Evolutionary conservation across 2,329 filamentous ascomycete species (phyloP).

Genomic region (Thelonectria blattea): DNA sequence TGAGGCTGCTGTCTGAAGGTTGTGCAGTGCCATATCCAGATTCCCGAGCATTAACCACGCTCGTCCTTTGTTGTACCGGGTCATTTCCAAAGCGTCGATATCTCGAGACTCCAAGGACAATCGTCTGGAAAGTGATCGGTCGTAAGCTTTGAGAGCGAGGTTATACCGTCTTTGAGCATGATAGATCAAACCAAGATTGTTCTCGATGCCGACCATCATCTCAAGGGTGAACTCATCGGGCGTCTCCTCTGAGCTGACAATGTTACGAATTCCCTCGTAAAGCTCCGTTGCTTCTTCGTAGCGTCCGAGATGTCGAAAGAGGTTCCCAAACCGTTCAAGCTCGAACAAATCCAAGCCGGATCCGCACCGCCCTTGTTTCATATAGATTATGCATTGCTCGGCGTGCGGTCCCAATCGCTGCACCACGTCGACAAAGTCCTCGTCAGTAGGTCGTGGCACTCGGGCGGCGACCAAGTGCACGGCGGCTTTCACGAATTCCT

Average conservation of each 20-base stretch:
- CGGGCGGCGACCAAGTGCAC: conserved; percentile 3
- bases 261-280: neutral
- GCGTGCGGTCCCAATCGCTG: conserved; percentile 1
- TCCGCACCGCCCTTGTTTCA: conserved; percentile 2
- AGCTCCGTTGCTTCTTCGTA: conserved; percentile 5
- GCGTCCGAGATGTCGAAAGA: conserved; percentile 5
- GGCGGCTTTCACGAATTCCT: conserved; percentile 1
- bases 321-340: conserved; percentile 5
- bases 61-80: conserved; percentile 1
- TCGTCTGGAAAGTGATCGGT: neutral
- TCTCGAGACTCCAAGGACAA: neutral
- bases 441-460: conserved; percentile 1
- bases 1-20: neutral
- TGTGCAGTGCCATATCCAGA: neutral
- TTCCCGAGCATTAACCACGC: neutral
- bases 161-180: conserved; percentile 3
- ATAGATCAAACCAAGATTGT: conserved; percentile 2
- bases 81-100: neutral
- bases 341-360: neutral
- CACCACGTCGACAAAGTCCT: neutral
- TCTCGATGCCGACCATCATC: conserved; percentile 8
- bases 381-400: conserved; percentile 9
- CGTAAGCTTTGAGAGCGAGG: neutral
- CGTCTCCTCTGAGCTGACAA: neutral
- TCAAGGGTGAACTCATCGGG: neutral